Conservation (phyloP, 2,329 filamentous ascomycete species). For the Colletotrichum sp. region DNA sequence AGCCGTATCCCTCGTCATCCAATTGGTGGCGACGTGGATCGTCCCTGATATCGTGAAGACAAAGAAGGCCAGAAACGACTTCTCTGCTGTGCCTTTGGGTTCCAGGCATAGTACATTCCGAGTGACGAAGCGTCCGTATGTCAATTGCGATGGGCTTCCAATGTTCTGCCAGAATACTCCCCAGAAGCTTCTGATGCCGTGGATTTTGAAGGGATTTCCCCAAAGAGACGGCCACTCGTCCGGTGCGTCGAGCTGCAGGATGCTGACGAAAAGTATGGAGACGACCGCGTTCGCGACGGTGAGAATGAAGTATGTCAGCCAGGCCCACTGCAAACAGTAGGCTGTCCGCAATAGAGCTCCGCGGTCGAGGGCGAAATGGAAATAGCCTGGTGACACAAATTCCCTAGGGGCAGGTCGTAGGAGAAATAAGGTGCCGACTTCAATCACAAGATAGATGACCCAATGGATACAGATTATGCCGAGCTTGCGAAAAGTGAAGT, state of each 20-base stretch:
- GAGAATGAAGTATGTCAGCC: neutral
- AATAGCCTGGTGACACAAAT: neutral
- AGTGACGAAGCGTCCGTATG: neutral
- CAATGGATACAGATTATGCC: neutral
- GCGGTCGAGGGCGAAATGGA: neutral
- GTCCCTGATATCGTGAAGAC: neutral
- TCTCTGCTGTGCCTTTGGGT: neutral
- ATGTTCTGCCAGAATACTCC: neutral
- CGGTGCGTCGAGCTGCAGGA: neutral
- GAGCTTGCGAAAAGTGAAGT: neutral
- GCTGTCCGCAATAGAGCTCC: neutral
- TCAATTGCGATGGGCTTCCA: neutral
- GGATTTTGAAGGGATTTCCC: neutral
- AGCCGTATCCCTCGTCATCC: neutral
- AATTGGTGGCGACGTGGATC: neutral
- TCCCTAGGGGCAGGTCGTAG: neutral
- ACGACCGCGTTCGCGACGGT: neutral
- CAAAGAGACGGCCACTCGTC: neutral
- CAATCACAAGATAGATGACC: neutral
- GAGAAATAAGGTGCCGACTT: neutral
- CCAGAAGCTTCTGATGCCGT: neutral
- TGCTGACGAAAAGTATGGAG: neutral
- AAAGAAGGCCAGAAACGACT: neutral
- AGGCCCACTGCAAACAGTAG: neutral
- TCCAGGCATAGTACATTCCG: neutral